These are phyloP conservation scores for Amorphotheca resinae DNA, from an alignment of 495 filamentous ascomycete genomes.

Conservation along the genomic window DNA sequence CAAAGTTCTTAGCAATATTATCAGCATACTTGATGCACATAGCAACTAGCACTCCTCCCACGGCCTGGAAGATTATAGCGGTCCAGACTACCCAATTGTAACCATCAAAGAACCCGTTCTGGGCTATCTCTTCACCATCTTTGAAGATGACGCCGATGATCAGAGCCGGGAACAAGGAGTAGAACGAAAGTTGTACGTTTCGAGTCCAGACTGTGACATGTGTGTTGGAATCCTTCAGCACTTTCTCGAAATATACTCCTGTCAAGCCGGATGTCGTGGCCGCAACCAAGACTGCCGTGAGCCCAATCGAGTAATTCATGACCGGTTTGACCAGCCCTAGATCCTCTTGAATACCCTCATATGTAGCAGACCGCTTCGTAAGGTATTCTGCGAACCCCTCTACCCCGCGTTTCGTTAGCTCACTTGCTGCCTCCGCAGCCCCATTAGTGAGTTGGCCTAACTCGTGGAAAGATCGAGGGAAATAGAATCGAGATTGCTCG, in stretches of 20 bases:
- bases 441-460: slow-evolving; percentile 35
- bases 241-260: slow-evolving; percentile 89
- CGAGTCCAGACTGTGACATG: slow-evolving; percentile 74
- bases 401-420: slow-evolving; percentile 35
- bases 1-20: slow-evolving; percentile 84
- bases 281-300: slow-evolving; percentile 62
- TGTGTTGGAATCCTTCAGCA: slow-evolving; percentile 67
- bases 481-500: slow-evolving; percentile 41
- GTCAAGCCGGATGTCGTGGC: slow-evolving; percentile 71
- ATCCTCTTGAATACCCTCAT: slow-evolving; percentile 86
- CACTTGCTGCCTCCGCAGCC: slow-evolving; percentile 31
- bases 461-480: slow-evolving; percentile 60
- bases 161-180: slow-evolving; percentile 76
- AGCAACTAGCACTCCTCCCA: slow-evolving; percentile 70
- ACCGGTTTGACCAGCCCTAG: slow-evolving; percentile 45
- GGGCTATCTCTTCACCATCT: slow-evolving; percentile 72
- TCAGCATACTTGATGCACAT: slow-evolving; percentile 79
- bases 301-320: slow-evolving; percentile 66
- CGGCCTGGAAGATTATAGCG: slow-evolving; percentile 66
- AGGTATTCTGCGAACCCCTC: slow-evolving; percentile 35
- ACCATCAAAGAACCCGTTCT: slow-evolving; percentile 81
- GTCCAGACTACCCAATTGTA: slow-evolving; percentile 90
- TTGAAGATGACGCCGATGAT: slow-evolving; percentile 76
- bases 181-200: slow-evolving; percentile 88
- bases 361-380: slow-evolving; percentile 76